Evolutionary conservation across 2,329 filamentous ascomycete species (phyloP), one percentile per base, ranked within the genome.

Genomic region (Diaporthe capsici): DNA sequence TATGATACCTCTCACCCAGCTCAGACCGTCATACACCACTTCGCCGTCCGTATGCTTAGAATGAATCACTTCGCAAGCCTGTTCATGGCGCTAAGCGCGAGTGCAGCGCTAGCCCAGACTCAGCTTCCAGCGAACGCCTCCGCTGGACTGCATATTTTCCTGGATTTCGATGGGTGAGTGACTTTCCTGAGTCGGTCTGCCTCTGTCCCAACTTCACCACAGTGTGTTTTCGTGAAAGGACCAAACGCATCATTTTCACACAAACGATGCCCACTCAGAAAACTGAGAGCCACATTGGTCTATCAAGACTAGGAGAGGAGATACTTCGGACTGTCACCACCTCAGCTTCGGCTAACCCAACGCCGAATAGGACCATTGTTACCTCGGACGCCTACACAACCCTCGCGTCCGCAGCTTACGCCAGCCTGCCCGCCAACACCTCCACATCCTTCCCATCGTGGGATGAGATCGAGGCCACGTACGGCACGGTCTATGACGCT

Each of bases 401-500:
- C 20, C 44, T 68, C 28, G 63, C 63, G 8, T 68, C 44, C 22
- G 63, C 63, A 17, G 63, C 63, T 0, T 68, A 68, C 4, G 47
- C 63, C 8, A 68, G 63, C 34, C 63, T 68, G 4, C 63, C 63
- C 2, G 47, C 31, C 8, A 68, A 68, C 7, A 13, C 34, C 12
- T 39, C 63, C 10, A 5, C 47, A 3, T 17, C 63, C 1, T 51
- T 68, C 15, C 63, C 63, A 22, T 53, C 63, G 4, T 68, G 63
- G 63, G 47, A 68, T 7, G 47, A 68, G 22, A 68, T 68, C 8
- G 63, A 68, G 63, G 31, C 22, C 31, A 68, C 63, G 1, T 68
- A 68, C 13, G 22, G 65, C 47, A 68, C 65, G 31, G 65, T 68
- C 22, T 68, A 68, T 28, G 65, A 68, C 34, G 65, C 65, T 68